Evolutionary conservation across 805 yeast genomes (phyloP), one percentile per base, ranked within the genome.

Genomic region (Candida sithepensis): DNA sequence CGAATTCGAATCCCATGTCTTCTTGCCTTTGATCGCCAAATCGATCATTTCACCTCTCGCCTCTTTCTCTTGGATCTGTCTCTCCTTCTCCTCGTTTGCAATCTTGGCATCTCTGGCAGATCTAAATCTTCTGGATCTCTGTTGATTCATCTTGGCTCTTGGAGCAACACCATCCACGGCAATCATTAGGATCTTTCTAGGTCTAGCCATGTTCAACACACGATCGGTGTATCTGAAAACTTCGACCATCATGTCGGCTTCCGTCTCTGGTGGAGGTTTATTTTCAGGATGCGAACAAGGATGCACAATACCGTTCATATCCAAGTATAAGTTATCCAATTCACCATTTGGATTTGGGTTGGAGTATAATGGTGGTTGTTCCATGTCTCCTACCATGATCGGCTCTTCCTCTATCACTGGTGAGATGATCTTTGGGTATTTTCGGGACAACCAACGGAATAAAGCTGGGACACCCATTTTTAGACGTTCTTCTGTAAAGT

Each of bases 131-230:
- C 98, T 82, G 2, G 96, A 84, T 56, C 98, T 77, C 69, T 91
- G 98, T 68, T 91, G 98, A 65, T 92, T 91, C 97, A 91, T 91
- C 66, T 91, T 91, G 23, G 97, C 98, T 61, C 98, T 77, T 20
- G 99, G 99, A 2, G 99, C 99, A 30, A 94, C 99, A 47, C 99
- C 99, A 71, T 94, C 99, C 30, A 94, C 96, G 2, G 99, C 98
- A 65, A 94, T 90, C 83, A 88, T 81, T 47, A 94, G 74, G 33
- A 94, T 81, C 64, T 94, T 91, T 48, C 98, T 73, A 2, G 99
- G 99, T 59, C 97, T 76, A 0, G 97, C 98, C 90, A 94, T 87
- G 69, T 82, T 81, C 41, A 94, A 70, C 6, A 94, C 97, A 41
- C 96, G 75, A 55, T 94, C 95, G 0, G 99, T 94, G 64, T 94